Conservation (phyloP, 2,329 filamentous ascomycete genomes). For the Aspergillus glaucus region DNA sequence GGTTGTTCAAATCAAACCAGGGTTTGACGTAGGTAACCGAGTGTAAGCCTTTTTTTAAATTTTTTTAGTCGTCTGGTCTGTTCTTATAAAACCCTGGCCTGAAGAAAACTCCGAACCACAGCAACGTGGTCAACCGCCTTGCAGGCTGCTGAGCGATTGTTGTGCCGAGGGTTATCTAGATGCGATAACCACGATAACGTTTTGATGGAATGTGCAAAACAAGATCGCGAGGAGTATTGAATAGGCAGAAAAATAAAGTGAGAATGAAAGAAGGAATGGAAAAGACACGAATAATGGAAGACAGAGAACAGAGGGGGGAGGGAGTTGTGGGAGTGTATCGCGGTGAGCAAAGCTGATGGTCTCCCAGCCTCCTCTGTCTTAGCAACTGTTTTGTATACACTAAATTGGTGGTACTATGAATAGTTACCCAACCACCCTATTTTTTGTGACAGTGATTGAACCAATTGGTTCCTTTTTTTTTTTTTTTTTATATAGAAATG, state of each 20-base stretch:
- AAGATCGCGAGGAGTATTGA: background rate
- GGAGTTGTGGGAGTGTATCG: background rate
- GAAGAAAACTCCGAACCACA: background rate
- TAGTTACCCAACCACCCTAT: conserved; percentile 29
- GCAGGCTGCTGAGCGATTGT: background rate
- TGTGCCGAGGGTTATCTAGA: background rate
- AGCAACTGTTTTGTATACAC: background rate
- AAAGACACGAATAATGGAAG: conserved; percentile 6
- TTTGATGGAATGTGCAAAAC: background rate
- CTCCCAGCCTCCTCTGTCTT: conserved; percentile 25
- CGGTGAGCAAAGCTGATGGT: background rate
- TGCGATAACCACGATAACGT: background rate
- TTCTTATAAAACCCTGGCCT: background rate
- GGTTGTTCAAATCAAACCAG: background rate
- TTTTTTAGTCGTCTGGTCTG: background rate
- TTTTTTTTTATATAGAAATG: background rate
- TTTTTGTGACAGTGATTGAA: conserved; percentile 15
- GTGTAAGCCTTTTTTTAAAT: background rate
- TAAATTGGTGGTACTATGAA: conserved; percentile 5
- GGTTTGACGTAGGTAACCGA: background rate
- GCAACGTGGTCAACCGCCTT: background rate
- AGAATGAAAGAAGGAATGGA: conserved; percentile 2
- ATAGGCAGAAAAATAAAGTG: conserved; percentile 10
- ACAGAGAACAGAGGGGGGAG: conserved; percentile 8
- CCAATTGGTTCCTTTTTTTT: background rate